phyloP scores from a whole-genome alignment of 768 basidiomycete genomes.

The Dentipellis sp. region DNA sequence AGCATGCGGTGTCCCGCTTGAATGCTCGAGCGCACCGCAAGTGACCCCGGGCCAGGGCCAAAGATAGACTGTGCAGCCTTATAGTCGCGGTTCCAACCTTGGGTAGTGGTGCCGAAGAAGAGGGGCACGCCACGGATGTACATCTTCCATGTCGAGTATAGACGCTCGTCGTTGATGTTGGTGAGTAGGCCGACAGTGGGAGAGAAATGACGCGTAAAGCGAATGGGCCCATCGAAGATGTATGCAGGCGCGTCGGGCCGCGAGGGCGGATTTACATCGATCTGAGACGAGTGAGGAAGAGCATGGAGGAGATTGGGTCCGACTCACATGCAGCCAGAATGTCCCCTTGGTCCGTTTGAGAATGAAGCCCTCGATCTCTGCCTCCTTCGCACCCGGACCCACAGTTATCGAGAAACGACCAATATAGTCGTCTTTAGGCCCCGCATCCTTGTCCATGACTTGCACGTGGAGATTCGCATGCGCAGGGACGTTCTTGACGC shows the following conservation, averaged over 20 bases:
- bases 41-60: slow-evolving; percentile 40
- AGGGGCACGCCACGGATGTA: slow-evolving; percentile 50
- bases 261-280: slow-evolving; percentile 42
- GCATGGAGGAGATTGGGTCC: background rate
- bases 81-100: slow-evolving; percentile 62
- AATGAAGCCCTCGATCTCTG: slow-evolving; percentile 46
- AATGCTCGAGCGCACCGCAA: slow-evolving; percentile 60
- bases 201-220: slow-evolving; percentile 62
- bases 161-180: slow-evolving; percentile 46
- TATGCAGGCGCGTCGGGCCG: slow-evolving; percentile 37
- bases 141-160: slow-evolving; percentile 76
- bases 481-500: slow-evolving; percentile 60
- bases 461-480: slow-evolving; percentile 51
- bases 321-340: slow-evolving; percentile 58
- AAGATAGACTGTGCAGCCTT: slow-evolving; percentile 69
- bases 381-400: slow-evolving; percentile 50
- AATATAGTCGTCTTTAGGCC: slow-evolving; percentile 50
- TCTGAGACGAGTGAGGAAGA: slow-evolving; percentile 26
- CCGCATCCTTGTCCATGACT: slow-evolving; percentile 63
- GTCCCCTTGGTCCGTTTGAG: slow-evolving; percentile 44
- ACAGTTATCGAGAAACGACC: slow-evolving; percentile 52
- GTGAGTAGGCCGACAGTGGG: slow-evolving; percentile 61
- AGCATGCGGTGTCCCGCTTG: slow-evolving; percentile 67
- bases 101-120: slow-evolving; percentile 50
- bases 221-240: slow-evolving; percentile 65